phyloP scores from a whole-genome alignment of 225 moss, liverwort and hornwort species.

The Straminergon stramineum region DNA sequence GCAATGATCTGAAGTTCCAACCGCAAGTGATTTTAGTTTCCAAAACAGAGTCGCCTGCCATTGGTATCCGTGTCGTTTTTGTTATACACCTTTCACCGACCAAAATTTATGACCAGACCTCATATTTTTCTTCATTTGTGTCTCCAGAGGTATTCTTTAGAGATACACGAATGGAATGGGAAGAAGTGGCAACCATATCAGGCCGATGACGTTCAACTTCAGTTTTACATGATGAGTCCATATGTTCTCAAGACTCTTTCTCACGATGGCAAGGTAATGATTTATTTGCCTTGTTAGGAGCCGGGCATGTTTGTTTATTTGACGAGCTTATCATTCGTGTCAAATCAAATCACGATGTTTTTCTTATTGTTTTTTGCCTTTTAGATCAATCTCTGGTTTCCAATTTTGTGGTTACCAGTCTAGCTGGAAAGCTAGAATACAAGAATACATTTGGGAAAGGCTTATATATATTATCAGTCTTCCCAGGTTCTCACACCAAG shows the following conservation, averaged over 20 bases:
- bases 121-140: not conserved
- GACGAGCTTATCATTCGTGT: not conserved
- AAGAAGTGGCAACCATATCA: slow-evolving; percentile 86
- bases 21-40: not conserved
- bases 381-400: not conserved
- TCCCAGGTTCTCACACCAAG: not conserved
- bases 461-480: not conserved
- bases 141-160: slow-evolving; percentile 63
- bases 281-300: not conserved
- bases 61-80: not conserved
- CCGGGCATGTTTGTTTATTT: not conserved
- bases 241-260: slow-evolving; percentile 79
- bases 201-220: slow-evolving; percentile 94
- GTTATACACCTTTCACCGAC: not conserved
- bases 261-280: slow-evolving; percentile 62
- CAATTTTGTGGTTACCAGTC: not conserved
- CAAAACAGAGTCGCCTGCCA: not conserved
- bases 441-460: not conserved
- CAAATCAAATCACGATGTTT: not conserved
- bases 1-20: not conserved
- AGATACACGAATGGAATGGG: slow-evolving; percentile 90
- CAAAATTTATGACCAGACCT: not conserved
- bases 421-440: not conserved
- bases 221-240: slow-evolving; percentile 99
- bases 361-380: not conserved